Percentiles rank a stretch among this genome's conserved stretches.
Evolutionary conservation across 176 grass and related monocot species (phyloP).

Genomic region (Eragrostis curvula): DNA sequence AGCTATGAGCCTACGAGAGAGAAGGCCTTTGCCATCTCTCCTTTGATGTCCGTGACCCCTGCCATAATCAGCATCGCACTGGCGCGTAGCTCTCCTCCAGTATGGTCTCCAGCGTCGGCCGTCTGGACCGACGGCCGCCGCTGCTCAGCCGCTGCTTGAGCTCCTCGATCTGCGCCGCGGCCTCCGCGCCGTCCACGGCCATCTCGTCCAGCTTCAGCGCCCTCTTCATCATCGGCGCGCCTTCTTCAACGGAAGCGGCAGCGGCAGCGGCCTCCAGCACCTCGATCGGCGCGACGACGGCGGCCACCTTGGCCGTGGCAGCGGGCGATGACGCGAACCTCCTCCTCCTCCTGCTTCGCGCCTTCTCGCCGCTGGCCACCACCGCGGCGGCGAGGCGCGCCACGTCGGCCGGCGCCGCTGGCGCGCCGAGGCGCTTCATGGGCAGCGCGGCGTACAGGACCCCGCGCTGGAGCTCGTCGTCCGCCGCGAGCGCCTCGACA

Average conservation of each 20-base stretch:
- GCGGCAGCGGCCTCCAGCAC: neutral
- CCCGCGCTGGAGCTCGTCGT: slow-evolving; percentile 70
- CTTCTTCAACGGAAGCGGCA: neutral
- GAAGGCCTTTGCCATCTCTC: neutral
- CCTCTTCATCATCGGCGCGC: neutral
- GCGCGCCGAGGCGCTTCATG: slow-evolving; percentile 75
- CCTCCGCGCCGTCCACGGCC: slow-evolving; percentile 43
- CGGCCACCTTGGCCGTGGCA: slow-evolving; percentile 56
- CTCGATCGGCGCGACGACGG: slow-evolving; percentile 35
- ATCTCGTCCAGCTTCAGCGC: slow-evolving; percentile 55
- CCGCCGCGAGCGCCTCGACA: slow-evolving; percentile 63
- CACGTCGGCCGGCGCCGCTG: slow-evolving; percentile 50
- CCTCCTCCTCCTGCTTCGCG: neutral
- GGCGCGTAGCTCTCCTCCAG: slow-evolving; percentile 47
- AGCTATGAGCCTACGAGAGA: neutral
- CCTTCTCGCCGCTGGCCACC: slow-evolving; percentile 47
- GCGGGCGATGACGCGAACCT: neutral
- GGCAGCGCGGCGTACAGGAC: slow-evolving; percentile 67
- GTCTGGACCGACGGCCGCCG: slow-evolving; percentile 60
- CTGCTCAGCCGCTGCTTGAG: slow-evolving; percentile 72
- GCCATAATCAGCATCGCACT: neutral
- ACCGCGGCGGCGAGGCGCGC: slow-evolving; percentile 58
- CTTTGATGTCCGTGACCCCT: neutral
- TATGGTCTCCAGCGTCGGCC: slow-evolving; percentile 84
- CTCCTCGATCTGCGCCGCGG: slow-evolving; percentile 60